These are phyloP conservation scores for Solanum hybrid DNA, from an alignment of 305 asterid species.

Conservation along the genomic window DNA sequence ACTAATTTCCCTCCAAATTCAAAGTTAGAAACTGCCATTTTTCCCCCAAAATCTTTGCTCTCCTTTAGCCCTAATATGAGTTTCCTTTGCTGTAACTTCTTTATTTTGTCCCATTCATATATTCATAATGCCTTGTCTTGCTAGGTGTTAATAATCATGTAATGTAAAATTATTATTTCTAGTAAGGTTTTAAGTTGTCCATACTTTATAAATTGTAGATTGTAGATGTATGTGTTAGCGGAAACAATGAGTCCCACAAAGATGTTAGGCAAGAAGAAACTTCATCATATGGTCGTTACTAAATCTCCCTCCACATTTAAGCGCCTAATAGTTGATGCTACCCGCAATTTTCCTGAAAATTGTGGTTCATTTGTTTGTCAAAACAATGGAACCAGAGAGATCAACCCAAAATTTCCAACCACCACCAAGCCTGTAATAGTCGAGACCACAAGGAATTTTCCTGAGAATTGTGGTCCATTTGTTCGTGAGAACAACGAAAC, in stretches of 20 bases:
- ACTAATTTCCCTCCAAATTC: neutral
- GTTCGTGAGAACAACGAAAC: neutral
- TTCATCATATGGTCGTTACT: neutral
- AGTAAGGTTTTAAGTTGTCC: neutral
- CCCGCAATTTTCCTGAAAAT: neutral
- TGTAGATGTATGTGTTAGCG: constrained; percentile 5
- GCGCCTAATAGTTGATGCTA: neutral
- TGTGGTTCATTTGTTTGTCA: neutral
- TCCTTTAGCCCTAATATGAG: too few relatives aligned
- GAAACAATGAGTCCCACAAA: constrained; percentile 4
- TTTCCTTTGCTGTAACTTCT: neutral
- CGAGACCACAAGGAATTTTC: neutral
- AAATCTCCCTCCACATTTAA: neutral
- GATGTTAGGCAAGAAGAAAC: neutral
- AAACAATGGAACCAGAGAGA: neutral
- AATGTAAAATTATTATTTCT: neutral
- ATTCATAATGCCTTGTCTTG: neutral
- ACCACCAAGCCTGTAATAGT: neutral
- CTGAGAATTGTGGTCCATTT: neutral
- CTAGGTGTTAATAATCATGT: neutral
- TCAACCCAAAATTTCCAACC: neutral
- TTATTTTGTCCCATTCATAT: neutral
- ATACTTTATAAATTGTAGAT: neutral
- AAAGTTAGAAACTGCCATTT: neutral
- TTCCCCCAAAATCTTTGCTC: too few relatives aligned